Base-by-base conservation (phyloP, 2,329 filamentous ascomycete genomes). In the Beauveria scarabaeidicola region DNA sequence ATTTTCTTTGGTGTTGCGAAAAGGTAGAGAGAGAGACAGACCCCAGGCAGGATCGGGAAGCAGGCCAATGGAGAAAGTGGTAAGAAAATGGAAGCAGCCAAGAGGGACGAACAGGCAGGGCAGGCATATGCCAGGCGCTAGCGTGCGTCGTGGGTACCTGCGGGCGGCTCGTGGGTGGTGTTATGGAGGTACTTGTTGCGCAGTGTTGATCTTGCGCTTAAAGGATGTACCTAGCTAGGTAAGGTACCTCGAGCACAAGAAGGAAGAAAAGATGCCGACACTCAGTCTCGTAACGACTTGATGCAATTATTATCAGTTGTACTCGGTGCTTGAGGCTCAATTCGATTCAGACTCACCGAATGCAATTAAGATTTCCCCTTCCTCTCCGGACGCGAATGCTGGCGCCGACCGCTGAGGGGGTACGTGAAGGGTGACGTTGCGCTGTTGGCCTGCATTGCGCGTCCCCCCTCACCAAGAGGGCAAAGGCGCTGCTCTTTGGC, bases 391-490 rank as follows among this genome's bases (percentile, higher is more conserved):
- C 23, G 23, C 36, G 51, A 53, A 53, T 48, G 29, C 47, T 19
- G 19, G 47, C n/a, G 15, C 27, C 15, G 25, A 32, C 29, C 19
- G 19, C 29, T 52, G 29, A 32, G 25, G 29, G 50, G 29, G 36
- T 56, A 48, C 53, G 53, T 56, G 44, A 50, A 36, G 58, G 58
- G 58, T 60, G 58, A 60, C 58, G 58, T 60, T 60, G 50, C 52
- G 58, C 51, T 29, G 50, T 41, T 36, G 41, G 51, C 58, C 52
- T 29, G 58, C 52, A 60, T 60, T 60, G 52, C 58, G 58, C 52
- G 58, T 56, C 58, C 57, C 47, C 55, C 50, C 48, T 53, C 23
- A 52, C 58, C 29, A 40, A 44, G 27, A 56, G 44, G 41, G 17
- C n/a, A 58, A 52, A 52, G 10, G 40, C 48, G 56, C 44, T 51